Evolutionary conservation across 768 basidiomycete genomes (phyloP).

Genomic region (Lactarius pseudohatsudake): DNA sequence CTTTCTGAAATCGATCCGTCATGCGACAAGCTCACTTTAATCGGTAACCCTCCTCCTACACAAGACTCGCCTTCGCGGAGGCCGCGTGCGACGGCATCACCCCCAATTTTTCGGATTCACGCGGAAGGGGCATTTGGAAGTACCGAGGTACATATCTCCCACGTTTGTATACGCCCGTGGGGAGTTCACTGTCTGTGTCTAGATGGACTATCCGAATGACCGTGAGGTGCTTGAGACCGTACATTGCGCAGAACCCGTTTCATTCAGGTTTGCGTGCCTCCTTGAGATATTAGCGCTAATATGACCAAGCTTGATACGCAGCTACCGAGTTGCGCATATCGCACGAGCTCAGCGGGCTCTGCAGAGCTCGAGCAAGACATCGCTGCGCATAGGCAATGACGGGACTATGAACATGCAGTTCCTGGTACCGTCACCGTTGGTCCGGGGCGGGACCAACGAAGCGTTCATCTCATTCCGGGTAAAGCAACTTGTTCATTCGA

Average conservation of each 20-base stretch:
- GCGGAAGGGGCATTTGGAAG: constrained; percentile 82
- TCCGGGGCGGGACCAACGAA: constrained; percentile 44
- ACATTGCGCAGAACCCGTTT: constrained; percentile 67
- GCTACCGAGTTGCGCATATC: constrained; percentile 84
- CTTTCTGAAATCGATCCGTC: constrained; percentile 89
- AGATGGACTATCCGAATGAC: constrained; percentile 98
- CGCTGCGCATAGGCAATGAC: constrained; percentile 77
- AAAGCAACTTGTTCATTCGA: constrained; percentile 34
- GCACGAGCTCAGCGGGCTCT: constrained; percentile 69
- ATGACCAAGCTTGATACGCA: constrained; percentile 35
- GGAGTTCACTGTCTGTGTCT: constrained; percentile 4
- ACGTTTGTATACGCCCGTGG: too few species aligned
- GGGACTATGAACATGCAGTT: constrained; percentile 89
- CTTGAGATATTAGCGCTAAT: not conserved
- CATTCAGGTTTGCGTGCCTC: constrained; percentile 58
- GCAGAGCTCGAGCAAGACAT: constrained; percentile 83
- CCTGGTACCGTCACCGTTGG: constrained; percentile 62
- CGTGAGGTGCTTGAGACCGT: constrained; percentile 88
- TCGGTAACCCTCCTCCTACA: constrained; percentile 60
- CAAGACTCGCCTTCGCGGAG: constrained; percentile 29
- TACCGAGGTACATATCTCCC: constrained; percentile 59
- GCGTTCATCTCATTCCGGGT: constrained; percentile 91
- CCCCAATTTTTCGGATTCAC: constrained; percentile 75
- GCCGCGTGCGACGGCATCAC: constrained; percentile 34
- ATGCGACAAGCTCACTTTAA: constrained; percentile 81